Conservation (phyloP, 768 basidiomycete genomes). For the Xerocomellus amylosporus region DNA sequence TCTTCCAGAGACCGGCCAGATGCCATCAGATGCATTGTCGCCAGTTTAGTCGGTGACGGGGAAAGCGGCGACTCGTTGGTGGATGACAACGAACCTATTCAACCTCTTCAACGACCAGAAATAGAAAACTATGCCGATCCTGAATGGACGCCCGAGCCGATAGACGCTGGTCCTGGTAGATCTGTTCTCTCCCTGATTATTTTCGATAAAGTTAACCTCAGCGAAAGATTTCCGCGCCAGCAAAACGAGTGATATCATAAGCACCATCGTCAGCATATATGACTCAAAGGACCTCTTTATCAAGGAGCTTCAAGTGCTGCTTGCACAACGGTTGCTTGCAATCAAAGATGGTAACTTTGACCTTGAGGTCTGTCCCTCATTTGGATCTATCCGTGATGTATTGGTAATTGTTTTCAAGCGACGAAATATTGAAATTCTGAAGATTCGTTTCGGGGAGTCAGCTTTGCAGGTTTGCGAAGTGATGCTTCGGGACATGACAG, state of each 20-base stretch:
- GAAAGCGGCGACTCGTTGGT: slow-evolving; percentile 78
- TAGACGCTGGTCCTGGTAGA: slow-evolving; percentile 92
- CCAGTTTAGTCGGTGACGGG: slow-evolving; percentile 83
- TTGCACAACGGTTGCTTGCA: slow-evolving; percentile 82
- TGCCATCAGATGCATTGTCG: slow-evolving; percentile 91
- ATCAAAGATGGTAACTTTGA: slow-evolving; percentile 80
- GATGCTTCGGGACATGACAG: slow-evolving; percentile 96
- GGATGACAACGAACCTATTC: slow-evolving; percentile 80
- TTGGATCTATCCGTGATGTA: background rate
- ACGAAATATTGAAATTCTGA: slow-evolving; percentile 89
- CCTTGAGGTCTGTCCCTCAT: slow-evolving; percentile 43
- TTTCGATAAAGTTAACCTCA: background rate
- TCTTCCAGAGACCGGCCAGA: slow-evolving; percentile 73
- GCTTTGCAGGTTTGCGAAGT: slow-evolving; percentile 95
- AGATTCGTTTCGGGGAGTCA: slow-evolving; percentile 92
- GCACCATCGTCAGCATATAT: slow-evolving; percentile 95
- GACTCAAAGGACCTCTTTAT: slow-evolving; percentile 96
- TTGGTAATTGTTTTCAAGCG: slow-evolving; percentile 48
- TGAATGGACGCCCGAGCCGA: slow-evolving; percentile 93
- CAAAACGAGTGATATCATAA: slow-evolving; percentile 90
- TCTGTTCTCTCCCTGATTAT: background rate
- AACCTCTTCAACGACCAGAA: slow-evolving; percentile 69
- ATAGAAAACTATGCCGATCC: slow-evolving; percentile 88
- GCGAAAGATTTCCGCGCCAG: slow-evolving; percentile 82
- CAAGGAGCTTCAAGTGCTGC: slow-evolving; percentile 88